Percentiles rank a stretch among this genome's conserved stretches.
phyloP scores from a whole-genome alignment of 2,329 filamentous ascomycete species.

The Penicillium sclerotigenum region DNA sequence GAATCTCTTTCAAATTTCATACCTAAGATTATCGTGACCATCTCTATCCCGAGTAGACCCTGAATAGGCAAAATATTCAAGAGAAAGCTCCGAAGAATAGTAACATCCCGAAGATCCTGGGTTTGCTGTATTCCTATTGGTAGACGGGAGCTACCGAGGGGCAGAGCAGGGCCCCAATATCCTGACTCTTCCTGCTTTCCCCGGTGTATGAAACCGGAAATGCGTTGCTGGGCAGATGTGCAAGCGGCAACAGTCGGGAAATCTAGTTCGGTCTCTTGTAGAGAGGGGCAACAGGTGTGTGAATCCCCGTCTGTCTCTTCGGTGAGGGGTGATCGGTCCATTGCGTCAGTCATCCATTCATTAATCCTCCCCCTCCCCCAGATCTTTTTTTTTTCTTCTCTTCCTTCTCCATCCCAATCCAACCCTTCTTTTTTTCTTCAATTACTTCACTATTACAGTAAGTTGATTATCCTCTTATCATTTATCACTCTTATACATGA shows the following conservation, averaged over 20 bases:
- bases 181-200: slow-evolving; percentile 42
- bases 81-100: slow-evolving; percentile 25
- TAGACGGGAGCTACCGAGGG: slow-evolving; percentile 30
- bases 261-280: slow-evolving; percentile 2
- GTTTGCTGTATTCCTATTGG: slow-evolving; percentile 28
- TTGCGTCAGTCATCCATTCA: slow-evolving; percentile 37
- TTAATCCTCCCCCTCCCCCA: slow-evolving; percentile 31
- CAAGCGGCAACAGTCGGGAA: slow-evolving; percentile 34
- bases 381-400: slow-evolving; percentile 18
- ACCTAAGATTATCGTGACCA: slow-evolving; percentile 10
- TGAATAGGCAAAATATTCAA: slow-evolving; percentile 30
- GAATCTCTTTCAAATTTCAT: background rate
- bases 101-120: slow-evolving; percentile 21
- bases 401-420: slow-evolving; percentile 5
- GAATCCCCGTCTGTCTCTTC: slow-evolving; percentile 29
- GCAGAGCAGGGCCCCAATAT: slow-evolving; percentile 26
- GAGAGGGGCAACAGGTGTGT: slow-evolving; percentile 11
- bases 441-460: slow-evolving; percentile 12
- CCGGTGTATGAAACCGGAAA: slow-evolving; percentile 46
- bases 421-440: slow-evolving; percentile 3
- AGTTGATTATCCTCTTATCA: background rate
- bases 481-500: background rate
- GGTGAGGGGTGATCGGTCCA: slow-evolving; percentile 29
- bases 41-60: slow-evolving; percentile 17
- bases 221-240: slow-evolving; percentile 26